phyloP scores from a whole-genome alignment of 2,329 filamentous ascomycete genomes.

The Endocalyx cinctus region DNA sequence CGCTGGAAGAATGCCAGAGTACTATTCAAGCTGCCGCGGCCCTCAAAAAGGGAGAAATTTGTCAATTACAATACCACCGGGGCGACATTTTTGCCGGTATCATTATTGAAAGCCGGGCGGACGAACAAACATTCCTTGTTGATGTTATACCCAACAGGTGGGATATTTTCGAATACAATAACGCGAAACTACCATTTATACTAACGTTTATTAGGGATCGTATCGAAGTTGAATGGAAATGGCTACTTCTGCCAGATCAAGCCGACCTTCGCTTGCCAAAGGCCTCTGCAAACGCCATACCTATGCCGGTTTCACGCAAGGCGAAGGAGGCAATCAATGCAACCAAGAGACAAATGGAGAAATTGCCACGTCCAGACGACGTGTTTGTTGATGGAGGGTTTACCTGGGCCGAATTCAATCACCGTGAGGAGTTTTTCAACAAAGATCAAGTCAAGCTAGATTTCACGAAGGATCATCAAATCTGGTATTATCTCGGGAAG shows the following conservation, averaged over 20 bases:
- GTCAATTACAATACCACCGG: slow-evolving; percentile 80
- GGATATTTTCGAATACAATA: slow-evolving; percentile 6
- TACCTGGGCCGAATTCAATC: slow-evolving; percentile 78
- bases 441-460: slow-evolving; percentile 65
- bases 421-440: slow-evolving; percentile 52
- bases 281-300: slow-evolving; percentile 67
- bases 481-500: slow-evolving; percentile 86
- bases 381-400: slow-evolving; percentile 62
- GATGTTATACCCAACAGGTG: slow-evolving; percentile 83
- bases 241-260: slow-evolving; percentile 68
- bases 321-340: slow-evolving; percentile 65
- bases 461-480: slow-evolving; percentile 64
- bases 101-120: slow-evolving; percentile 74
- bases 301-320: slow-evolving; percentile 60
- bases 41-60: slow-evolving; percentile 68
- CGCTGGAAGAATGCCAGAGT: slow-evolving; percentile 65
- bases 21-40: slow-evolving; percentile 64
- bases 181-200: slow-evolving; percentile 8
- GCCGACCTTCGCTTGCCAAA: slow-evolving; percentile 69
- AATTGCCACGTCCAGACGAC: slow-evolving; percentile 61
- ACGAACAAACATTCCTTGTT: slow-evolving; percentile 72
- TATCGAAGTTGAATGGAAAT: slow-evolving; percentile 80
- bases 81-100: slow-evolving; percentile 88
- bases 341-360: slow-evolving; percentile 54
- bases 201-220: slow-evolving; percentile 57